Evolutionary conservation across 106 monocot genomes (phyloP), one percentile per base, ranked within the genome.

Genomic region (Iris macrosiphon): DNA sequence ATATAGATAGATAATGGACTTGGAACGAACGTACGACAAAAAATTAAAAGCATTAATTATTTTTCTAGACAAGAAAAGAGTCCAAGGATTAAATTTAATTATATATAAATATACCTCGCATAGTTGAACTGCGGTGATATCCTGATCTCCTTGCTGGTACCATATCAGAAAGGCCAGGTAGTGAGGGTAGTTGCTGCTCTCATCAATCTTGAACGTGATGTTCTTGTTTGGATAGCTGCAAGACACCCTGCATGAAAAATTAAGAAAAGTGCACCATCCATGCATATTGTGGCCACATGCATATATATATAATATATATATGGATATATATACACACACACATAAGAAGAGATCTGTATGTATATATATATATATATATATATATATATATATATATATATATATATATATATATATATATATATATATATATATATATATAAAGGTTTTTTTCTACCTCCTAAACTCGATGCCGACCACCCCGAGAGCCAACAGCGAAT

Each of bases 171-270:
- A 81, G 48, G 81, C 86, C 31, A 87, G 42, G 37, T 87, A 87
- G 51, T 44, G 13, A 2, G 81, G 85, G 56, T 48, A 77, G 52
- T 54, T 77, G 68, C 81, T 81, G 60, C 63, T 67, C 62, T 78
- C 61, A 62, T 77, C 81, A 40, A 81, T 78, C 66, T 81, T 81
- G 73, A 87, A 68, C 1, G 62, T 51, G 41, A 87, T 77, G 59
- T 87, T 87, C 61, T 81, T 87, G 48, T 64, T 67, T 68, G 81
- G 86, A 42, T 71, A 87, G 60, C 63, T 87, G 38, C 86, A 87
- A 8, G 81, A 34, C 14, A 81, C 77, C 53, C 86, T 87, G 64
- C 20, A 30, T 37, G 17, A 55, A 4, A 1, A 17, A 25, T 22
- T 21, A 0, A 21, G 11, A 55, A 33, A 19, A 4, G 4, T 63